phyloP scores from a whole-genome alignment of 768 basidiomycete genomes.

The Ramaria sp. region DNA sequence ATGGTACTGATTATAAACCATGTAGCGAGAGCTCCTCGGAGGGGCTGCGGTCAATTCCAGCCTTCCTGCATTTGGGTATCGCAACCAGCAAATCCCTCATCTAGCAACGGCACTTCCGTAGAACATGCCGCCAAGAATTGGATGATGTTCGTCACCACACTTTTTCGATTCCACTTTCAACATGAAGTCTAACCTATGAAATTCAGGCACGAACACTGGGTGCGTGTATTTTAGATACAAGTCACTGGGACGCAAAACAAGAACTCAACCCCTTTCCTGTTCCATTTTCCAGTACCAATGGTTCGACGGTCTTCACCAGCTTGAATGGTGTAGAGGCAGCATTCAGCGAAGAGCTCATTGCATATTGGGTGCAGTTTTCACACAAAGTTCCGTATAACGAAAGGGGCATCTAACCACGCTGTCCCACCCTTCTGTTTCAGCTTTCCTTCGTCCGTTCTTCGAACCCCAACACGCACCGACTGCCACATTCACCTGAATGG shows the following conservation, averaged over 20 bases:
- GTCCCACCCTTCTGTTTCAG: slow-evolving; percentile 6
- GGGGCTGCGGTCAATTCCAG: slow-evolving; percentile 24
- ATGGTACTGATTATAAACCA: not conserved
- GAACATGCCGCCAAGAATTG: slow-evolving; percentile 51
- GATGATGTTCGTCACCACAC: slow-evolving; percentile 41
- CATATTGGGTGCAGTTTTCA: slow-evolving; percentile 36
- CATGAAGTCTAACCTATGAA: slow-evolving; percentile 14
- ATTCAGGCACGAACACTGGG: slow-evolving; percentile 50
- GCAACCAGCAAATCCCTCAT: slow-evolving; percentile 44
- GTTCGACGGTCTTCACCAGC: slow-evolving; percentile 37
- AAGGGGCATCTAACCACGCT: not conserved
- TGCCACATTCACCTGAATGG: slow-evolving; percentile 42
- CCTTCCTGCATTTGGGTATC: slow-evolving; percentile 38
- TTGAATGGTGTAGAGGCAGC: slow-evolving; percentile 34
- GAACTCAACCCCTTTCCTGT: not conserved
- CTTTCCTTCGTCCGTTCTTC: slow-evolving; percentile 50
- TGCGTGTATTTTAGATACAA: slow-evolving; percentile 16
- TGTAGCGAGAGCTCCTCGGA: slow-evolving; percentile 36
- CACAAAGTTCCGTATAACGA: too few relatives aligned
- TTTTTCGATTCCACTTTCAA: not conserved
- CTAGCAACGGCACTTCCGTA: slow-evolving; percentile 20
- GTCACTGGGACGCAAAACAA: not conserved
- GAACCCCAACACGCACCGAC: slow-evolving; percentile 45
- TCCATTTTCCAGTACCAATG: slow-evolving; percentile 35
- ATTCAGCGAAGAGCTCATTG: slow-evolving; percentile 49